Percentiles rank a stretch among this genome's conserved stretches.
Evolutionary conservation across 2,329 filamentous ascomycete species (phyloP).

Genomic region (Epichloe bromicola): DNA sequence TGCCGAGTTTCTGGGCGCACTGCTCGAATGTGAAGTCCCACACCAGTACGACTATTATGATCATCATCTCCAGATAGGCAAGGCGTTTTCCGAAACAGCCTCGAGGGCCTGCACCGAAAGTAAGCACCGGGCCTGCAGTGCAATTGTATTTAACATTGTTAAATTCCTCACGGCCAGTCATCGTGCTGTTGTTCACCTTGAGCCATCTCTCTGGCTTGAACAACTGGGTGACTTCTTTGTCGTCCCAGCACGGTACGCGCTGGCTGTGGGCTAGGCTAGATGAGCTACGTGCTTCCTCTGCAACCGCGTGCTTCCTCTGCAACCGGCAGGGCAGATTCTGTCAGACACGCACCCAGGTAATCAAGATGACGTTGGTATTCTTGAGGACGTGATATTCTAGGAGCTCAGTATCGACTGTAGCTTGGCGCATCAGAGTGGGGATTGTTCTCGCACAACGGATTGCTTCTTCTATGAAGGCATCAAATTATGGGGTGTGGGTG

Average conservation of each 20-base stretch:
- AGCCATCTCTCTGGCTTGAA: constrained; percentile 27
- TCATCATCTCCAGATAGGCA: constrained; percentile 17
- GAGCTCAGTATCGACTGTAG: constrained; percentile 18
- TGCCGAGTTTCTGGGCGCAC: no score
- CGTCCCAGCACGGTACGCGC: constrained; percentile 15
- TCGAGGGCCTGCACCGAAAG: constrained; percentile 13
- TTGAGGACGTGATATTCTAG: constrained; percentile 21
- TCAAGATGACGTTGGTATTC: constrained; percentile 18
- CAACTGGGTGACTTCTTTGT: constrained; percentile 13
- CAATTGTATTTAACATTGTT: neutral
- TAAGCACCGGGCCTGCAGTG: constrained; percentile 5
- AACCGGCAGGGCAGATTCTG: neutral
- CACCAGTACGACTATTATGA: constrained; percentile 13
- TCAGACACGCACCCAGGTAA: constrained; percentile 14
- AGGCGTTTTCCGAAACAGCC: constrained; percentile 17
- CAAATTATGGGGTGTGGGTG: constrained; percentile 18
- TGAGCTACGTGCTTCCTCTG: constrained; percentile 8
- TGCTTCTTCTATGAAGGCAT: constrained; percentile 24
- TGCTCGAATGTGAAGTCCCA: constrained; percentile 17
- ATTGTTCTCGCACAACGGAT: constrained; percentile 17
- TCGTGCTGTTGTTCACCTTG: constrained; percentile 3
- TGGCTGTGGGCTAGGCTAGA: constrained; percentile 7
- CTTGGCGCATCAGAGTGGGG: constrained; percentile 15
- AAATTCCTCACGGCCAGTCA: neutral
- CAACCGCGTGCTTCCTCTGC: constrained; percentile 3